A percentile compares a stretch with the other conserved stretches of the same genome.
phyloP scores from a whole-genome alignment of 1,284 basidiomycete genomes.

The Stereum hirsutum region DNA sequence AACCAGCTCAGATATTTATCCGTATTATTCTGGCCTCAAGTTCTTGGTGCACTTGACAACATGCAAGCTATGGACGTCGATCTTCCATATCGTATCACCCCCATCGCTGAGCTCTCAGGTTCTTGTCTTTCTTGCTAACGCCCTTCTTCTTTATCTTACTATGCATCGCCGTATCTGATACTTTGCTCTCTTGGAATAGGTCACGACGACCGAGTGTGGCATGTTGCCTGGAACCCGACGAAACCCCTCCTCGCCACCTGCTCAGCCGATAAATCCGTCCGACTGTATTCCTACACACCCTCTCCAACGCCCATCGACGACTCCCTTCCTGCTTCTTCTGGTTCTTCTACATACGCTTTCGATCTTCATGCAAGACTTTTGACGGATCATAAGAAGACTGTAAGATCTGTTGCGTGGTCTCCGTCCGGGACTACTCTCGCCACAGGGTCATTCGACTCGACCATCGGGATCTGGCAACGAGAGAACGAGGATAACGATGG shows the following conservation, averaged over 20 bases:
- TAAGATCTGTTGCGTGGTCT: constrained; percentile 86
- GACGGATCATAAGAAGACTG: constrained; percentile 87
- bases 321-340: constrained; percentile 18
- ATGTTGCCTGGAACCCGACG: constrained; percentile 85
- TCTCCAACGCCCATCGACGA: constrained; percentile 21
- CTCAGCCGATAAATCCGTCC: constrained; percentile 89
- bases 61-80: constrained; percentile 5
- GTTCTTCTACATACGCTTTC: no score
- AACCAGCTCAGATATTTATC: no score
- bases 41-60: no score
- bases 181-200: constrained; percentile 29
- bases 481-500: constrained; percentile 34
- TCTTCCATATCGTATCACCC: constrained; percentile 6
- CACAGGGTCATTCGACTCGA: constrained; percentile 92
- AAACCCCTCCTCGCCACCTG: constrained; percentile 85
- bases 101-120: constrained; percentile 8
- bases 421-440: constrained; percentile 87
- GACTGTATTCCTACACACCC: constrained; percentile 82
- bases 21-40: no score
- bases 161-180: background rate
- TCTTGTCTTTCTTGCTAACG: background rate
- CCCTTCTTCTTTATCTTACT: background rate
- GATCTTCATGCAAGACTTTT: constrained; percentile 52
- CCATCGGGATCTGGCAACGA: constrained; percentile 88
- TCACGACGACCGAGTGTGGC: constrained; percentile 86